Evolutionary conservation across 140 eudicot species (phyloP).

Genomic region (Erigeron philadelphicus): DNA sequence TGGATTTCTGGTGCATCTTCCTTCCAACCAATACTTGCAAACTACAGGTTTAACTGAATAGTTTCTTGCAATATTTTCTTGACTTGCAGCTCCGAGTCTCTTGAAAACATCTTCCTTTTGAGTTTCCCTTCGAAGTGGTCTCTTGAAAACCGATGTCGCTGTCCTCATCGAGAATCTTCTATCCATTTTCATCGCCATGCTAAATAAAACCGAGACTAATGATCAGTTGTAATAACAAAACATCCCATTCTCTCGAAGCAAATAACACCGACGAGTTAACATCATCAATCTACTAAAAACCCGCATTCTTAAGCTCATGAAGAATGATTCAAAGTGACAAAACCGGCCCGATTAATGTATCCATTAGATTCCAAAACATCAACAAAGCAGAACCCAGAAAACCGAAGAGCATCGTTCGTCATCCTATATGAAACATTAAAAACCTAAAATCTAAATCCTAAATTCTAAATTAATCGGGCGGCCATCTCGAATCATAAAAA

Average conservation of each 20-base stretch:
- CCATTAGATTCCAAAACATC: neutral
- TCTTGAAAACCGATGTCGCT: constrained; percentile 24
- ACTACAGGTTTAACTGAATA: neutral
- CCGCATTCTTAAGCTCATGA: neutral
- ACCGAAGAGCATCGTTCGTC: neutral
- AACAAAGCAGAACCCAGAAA: neutral
- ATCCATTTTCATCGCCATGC: constrained; percentile 29
- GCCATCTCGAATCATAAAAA: neutral
- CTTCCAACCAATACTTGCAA: constrained; percentile 57
- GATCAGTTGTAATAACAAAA: constrained; percentile 17
- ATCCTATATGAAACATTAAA: neutral
- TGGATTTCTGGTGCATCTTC: constrained; percentile 52
- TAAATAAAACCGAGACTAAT: constrained; percentile 21
- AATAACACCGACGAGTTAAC: neutral
- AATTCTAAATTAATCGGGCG: neutral
- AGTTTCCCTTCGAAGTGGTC: constrained; percentile 21
- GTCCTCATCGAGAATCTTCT: constrained; percentile 28
- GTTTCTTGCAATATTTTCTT: constrained; percentile 17
- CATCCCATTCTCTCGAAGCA: neutral
- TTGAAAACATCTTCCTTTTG: constrained; percentile 24
- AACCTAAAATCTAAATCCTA: neutral
- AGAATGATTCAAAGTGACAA: neutral
- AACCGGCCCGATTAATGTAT: neutral
- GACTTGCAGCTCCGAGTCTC: constrained; percentile 24
- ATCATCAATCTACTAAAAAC: neutral